Base-by-base conservation (phyloP, 2,329 filamentous ascomycete species). In the Aspergillus sp. region DNA sequence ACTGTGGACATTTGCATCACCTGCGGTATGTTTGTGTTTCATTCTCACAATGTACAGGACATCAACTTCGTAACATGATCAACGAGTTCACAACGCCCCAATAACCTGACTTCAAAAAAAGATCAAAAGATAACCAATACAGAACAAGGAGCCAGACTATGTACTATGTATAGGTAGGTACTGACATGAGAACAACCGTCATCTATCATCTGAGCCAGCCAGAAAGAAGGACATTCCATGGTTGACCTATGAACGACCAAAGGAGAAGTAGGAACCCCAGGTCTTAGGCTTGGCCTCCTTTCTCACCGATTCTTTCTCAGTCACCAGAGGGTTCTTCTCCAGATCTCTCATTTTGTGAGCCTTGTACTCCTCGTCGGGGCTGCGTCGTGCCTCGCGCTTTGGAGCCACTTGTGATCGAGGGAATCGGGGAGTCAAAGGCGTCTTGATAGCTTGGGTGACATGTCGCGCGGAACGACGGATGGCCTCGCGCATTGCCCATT, bases 401-500 rank as follows among this genome's bases (percentile, higher is more conserved):
- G 21, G n/a, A 29, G 20, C 31, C 36, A 40, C 13, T 40, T 52
- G 50, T 20, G 50, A 52, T 9, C 40, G 47, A 7, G 56, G 57
- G 21, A 60, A 60, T 19, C 52, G 45, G 21, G 58, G 48, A 4
- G 58, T 59, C 21, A 60, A 42, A 19, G 55, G 55, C 2, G 57
- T 57, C 34, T 58, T 56, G 31, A 59, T 53, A 14, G 55, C 54
- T 6, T 57, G 51, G 20, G 49, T 51, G 40, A 59, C 52, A 34
- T 52, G 50, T 51, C 54, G 49, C 3, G 51, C 52, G 20, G 54
- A 62, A 19, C 56, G 56, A 45, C 45, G 47, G 41, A 61, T 44
- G 13, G 52, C 29, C 21, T 62, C 55, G n/a, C 58, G 55, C 57
- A 58, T 59, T 17, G 36, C 49, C 57, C 50, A 61, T 34, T 60